These are phyloP conservation scores for Stellera chamaejasme DNA, from an alignment of 345 rosid species.

Conservation along the genomic window DNA sequence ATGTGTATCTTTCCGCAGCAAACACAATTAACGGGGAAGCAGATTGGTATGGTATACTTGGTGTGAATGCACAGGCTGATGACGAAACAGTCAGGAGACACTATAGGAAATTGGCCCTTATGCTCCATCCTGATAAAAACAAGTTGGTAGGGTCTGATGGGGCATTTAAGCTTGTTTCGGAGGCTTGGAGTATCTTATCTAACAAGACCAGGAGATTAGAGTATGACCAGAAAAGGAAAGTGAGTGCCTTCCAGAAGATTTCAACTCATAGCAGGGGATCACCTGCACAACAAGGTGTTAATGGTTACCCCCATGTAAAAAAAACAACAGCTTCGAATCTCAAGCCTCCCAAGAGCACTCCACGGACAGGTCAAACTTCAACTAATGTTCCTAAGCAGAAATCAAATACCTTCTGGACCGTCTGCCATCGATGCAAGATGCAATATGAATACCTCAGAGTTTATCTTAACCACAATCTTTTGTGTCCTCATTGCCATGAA, in stretches of 20 bases:
- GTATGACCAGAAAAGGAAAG: conserved; percentile 44
- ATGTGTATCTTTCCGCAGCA: conserved; percentile 41
- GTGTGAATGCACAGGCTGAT: conserved; percentile 42
- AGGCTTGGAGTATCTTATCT: conserved; percentile 77
- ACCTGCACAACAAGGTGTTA: conserved; percentile 22
- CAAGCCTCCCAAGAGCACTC: conserved; percentile 30
- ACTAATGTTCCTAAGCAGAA: conserved; percentile 22
- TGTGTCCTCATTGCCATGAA: conserved; percentile 58
- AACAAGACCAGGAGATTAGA: conserved; percentile 46
- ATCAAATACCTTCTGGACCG: conserved; percentile 53
- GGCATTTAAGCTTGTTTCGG: conserved; percentile 50
- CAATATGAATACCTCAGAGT: conserved; percentile 53
- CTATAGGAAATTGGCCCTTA: conserved; percentile 54
- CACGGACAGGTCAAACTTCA: conserved; percentile 24
- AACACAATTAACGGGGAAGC: conserved; percentile 36
- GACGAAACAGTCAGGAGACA: conserved; percentile 45
- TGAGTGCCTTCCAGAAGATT: conserved; percentile 27
- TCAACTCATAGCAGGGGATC: conserved; percentile 29
- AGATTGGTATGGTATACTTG: conserved; percentile 53
- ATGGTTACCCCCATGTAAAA: conserved; percentile 32
- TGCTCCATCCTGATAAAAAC: conserved; percentile 70
- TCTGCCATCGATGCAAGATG: conserved; percentile 53
- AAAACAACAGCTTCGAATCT: conserved; percentile 22
- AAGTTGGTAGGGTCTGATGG: conserved; percentile 60
- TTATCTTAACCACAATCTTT: conserved; percentile 45